These are phyloP conservation scores for Echinochloa phyllopogon DNA, from an alignment of 176 grass and related monocot species.

Conservation along the genomic window DNA sequence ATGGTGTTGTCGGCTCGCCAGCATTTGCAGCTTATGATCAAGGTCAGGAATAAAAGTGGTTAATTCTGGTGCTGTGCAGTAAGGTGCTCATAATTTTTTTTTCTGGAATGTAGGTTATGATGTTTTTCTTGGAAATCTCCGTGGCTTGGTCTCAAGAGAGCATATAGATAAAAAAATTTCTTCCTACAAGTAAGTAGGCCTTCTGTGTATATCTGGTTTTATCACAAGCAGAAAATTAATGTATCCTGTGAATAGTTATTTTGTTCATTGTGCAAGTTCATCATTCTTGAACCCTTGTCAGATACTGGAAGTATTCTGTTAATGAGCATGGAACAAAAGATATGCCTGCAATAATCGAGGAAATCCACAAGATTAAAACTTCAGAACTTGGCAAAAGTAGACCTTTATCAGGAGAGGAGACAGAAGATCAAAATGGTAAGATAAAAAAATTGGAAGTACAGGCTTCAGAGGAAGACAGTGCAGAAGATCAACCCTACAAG, in stretches of 20 bases:
- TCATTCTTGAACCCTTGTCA: constrained; percentile 36
- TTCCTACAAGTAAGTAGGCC: constrained; percentile 81
- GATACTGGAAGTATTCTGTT: constrained; percentile 98
- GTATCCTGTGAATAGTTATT: background rate
- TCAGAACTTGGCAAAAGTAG: constrained; percentile 61
- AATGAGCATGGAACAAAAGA: constrained; percentile 96
- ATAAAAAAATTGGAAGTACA: constrained; percentile 48
- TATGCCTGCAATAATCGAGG: constrained; percentile 86
- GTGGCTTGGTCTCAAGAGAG: constrained; percentile 92
- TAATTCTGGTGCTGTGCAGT: constrained; percentile 16
- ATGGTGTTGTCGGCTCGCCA: constrained; percentile 97
- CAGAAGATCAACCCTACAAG: constrained; percentile 73
- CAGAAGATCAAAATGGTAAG: constrained; percentile 47
- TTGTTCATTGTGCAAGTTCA: background rate
- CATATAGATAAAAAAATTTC: constrained; percentile 84
- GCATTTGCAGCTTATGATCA: constrained; percentile 99
- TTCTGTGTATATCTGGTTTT: constrained; percentile 21
- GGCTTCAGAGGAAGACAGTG: constrained; percentile 37
- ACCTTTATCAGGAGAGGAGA: constrained; percentile 15
- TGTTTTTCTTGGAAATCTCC: constrained; percentile 97
- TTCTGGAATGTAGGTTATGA: constrained; percentile 73
- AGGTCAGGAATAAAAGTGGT: constrained; percentile 59
- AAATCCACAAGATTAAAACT: constrained; percentile 93
- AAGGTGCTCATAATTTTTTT: constrained; percentile 12
- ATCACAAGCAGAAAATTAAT: background rate